Evolutionary conservation across 139 green algal species (phyloP), one percentile per base, ranked within the genome.

Genomic region (Tetradesmus lagerheimii): DNA sequence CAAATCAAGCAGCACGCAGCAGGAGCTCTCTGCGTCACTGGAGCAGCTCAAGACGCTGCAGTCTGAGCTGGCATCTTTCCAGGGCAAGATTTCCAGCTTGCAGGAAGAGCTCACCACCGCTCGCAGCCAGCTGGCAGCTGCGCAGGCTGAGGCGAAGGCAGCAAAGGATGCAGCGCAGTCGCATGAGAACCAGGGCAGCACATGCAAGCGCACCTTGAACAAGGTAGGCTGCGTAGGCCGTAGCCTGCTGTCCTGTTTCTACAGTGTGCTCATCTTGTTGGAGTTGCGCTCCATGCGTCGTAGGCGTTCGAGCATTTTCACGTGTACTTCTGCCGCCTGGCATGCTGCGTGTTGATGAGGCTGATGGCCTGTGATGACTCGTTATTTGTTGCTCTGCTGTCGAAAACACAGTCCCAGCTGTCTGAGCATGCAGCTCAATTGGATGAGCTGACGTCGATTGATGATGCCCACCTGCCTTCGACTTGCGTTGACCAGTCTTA

Each of bases 191-290:
- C 38, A 27, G 20, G 80, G 57, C 11, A 74, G 45, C 45, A 35
- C 45, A 14, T 86, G 80, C 47, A 75, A 86, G 80, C 38, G 43
- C 29, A 47, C 80, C 4, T 16, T 86, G 31, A 62, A 23, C 27
- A 86, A 86, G 45, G 80, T 74, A 18, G 16, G 45, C 25, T 57
- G n/a, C n/a, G n/a, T n/a, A n/a, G n/a, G n/a, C n/a, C n/a, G n/a
- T 50, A 9, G 5, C 43, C 43, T 15, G 9, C 9, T 50, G 9
- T 50, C 43, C 9, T 50, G 43, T 9, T 50, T 5, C 9, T 50
- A 9, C 43, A 50, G 43, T n/a, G 43, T 50, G 6, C 43, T 5
- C 6, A 9, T 50, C 43, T 5, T 50, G 43, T 50, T 50, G 43
- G 43, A n/a, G n/a, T n/a, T n/a, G n/a, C n/a, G n/a, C n/a, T n/a